These are phyloP conservation scores for Dipodascus geniculatus DNA, from an alignment of 805 yeast species.

Conservation along the genomic window DNA sequence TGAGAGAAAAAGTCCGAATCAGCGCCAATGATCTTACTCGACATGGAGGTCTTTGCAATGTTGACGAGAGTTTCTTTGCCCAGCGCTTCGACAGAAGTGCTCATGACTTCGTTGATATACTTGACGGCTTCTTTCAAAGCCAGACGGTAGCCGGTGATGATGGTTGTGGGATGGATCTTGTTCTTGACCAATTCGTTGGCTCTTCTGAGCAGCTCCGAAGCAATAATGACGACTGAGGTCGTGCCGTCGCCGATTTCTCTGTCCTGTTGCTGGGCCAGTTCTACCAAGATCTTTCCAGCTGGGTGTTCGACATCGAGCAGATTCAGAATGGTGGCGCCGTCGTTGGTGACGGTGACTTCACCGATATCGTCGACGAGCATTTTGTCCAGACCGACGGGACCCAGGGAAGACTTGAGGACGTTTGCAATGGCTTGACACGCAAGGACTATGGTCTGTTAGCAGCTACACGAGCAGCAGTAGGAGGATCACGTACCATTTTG, in stretches of 20 bases:
- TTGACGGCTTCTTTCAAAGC: constrained; percentile 86
- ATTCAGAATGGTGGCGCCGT: constrained; percentile 92
- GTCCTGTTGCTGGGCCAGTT: constrained; percentile 97
- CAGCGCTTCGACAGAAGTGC: constrained; percentile 64
- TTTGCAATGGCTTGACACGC: constrained; percentile 85
- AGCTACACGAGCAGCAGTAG: neutral
- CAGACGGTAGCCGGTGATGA: constrained; percentile 89
- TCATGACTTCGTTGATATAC: constrained; percentile 74
- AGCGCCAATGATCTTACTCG: constrained; percentile 88
- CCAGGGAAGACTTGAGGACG: constrained; percentile 81
- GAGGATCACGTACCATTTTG: constrained; percentile 48
- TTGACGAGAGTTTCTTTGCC: constrained; percentile 77
- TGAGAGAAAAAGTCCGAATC: constrained; percentile 83
- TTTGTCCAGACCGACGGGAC: constrained; percentile 97
- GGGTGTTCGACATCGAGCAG: constrained; percentile 96
- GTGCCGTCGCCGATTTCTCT: constrained; percentile 98
- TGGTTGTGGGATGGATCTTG: constrained; percentile 95
- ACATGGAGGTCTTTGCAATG: constrained; percentile 96
- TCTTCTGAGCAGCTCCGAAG: constrained; percentile 80
- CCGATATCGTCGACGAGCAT: constrained; percentile 99
- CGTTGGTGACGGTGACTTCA: constrained; percentile 96
- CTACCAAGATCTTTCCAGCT: constrained; percentile 94
- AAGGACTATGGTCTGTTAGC: constrained; percentile 31
- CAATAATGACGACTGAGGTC: constrained; percentile 92
- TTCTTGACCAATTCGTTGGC: constrained; percentile 90